Conservation (phyloP, 1,284 basidiomycete genomes). For the Fomitopsis betulina region DNA sequence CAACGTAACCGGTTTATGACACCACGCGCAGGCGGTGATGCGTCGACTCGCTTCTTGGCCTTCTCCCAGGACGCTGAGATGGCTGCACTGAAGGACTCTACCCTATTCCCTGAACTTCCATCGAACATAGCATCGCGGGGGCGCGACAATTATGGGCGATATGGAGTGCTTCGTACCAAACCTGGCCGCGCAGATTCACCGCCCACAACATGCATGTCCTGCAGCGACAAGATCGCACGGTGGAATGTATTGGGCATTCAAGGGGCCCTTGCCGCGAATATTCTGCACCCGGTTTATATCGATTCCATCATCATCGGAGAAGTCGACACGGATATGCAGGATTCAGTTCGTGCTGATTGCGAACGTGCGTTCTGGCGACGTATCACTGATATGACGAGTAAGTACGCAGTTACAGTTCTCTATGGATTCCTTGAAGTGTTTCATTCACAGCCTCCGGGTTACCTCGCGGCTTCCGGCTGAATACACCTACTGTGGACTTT, state of each 20-base stretch:
- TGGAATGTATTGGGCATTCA: constrained; percentile 86
- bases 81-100: constrained; percentile 61
- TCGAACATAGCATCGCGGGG: constrained; percentile 57
- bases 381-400: constrained; percentile 35
- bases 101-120: constrained; percentile 31
- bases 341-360: constrained; percentile 49
- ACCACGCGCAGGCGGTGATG: constrained; percentile 66
- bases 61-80: constrained; percentile 63
- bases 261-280: constrained; percentile 61
- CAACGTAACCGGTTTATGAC: constrained; percentile 7
- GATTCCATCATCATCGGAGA: constrained; percentile 67
- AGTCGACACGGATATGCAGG: constrained; percentile 40
- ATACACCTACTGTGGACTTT: constrained; percentile 50
- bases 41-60: constrained; percentile 78
- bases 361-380: constrained; percentile 55
- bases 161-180: constrained; percentile 82
- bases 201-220: constrained; percentile 79
- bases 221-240: constrained; percentile 86
- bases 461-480: constrained; percentile 41
- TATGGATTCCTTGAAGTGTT: not conserved
- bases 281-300: constrained; percentile 66
- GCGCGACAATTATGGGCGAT: constrained; percentile 68
- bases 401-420: not conserved
- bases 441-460: constrained; percentile 29
- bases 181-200: constrained; percentile 85